A percentile compares a stretch with the other conserved stretches of the same genome.
Evolutionary conservation across 148 eudicot genomes (phyloP).

Genomic region (Heliamphora exappendiculata): DNA sequence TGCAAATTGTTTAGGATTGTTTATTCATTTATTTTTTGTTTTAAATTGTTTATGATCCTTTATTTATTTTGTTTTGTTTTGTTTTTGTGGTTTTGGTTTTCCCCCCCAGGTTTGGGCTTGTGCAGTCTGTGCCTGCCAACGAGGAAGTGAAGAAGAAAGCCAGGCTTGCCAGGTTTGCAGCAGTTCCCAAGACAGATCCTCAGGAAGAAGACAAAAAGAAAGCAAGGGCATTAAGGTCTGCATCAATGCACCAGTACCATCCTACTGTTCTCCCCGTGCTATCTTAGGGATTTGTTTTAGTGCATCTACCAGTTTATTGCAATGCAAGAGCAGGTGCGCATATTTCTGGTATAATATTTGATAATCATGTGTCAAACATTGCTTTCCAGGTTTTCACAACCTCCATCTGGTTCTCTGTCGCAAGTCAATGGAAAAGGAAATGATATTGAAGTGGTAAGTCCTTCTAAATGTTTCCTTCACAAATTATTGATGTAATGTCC

Average conservation of each 20-base stretch:
- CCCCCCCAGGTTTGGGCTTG: slow-evolving; percentile 76
- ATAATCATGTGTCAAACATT: neutral
- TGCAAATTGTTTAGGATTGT: neutral
- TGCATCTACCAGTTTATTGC: neutral
- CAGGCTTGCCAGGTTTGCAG: slow-evolving; percentile 54
- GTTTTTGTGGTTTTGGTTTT: too few relatives aligned
- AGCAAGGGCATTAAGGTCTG: slow-evolving; percentile 77
- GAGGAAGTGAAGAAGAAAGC: slow-evolving; percentile 81
- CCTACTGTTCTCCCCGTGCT: neutral
- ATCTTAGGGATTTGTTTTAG: neutral
- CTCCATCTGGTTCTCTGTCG: slow-evolving; percentile 23
- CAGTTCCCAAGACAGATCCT: slow-evolving; percentile 34
- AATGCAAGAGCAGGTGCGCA: neutral
- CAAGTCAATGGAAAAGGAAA: slow-evolving; percentile 35
- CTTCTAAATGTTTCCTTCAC: neutral
- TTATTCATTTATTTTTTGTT: too few relatives aligned
- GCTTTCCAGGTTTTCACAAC: slow-evolving; percentile 47
- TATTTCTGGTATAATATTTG: neutral
- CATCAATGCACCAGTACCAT: neutral
- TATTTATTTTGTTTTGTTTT: slow-evolving; percentile 16
- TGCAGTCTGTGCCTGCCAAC: slow-evolving; percentile 30
- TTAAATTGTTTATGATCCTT: neutral
- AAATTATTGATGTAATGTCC: neutral
- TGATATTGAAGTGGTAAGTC: slow-evolving; percentile 33
- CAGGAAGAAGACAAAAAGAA: slow-evolving; percentile 78